These are phyloP conservation scores for Brassica balearica DNA, from an alignment of 441 rosid genomes.

Conservation along the genomic window DNA sequence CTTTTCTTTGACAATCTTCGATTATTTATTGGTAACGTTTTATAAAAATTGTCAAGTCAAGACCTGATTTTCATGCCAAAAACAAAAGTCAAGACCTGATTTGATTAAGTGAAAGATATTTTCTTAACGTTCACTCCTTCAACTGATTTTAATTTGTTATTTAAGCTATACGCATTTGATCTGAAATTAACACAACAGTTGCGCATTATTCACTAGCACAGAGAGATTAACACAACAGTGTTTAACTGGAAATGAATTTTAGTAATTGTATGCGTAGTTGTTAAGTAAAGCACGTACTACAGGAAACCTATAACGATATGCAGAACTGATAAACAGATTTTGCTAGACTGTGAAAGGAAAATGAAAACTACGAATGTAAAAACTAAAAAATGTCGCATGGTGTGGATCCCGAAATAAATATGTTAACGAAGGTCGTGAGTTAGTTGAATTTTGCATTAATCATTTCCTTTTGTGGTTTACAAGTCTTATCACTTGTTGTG, in stretches of 20 bases:
- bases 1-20: neutral
- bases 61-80: neutral
- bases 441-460: conserved; percentile 4
- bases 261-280: neutral
- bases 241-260: neutral
- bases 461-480: neutral
- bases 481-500: conserved; percentile 1
- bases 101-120: neutral
- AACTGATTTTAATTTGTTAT: neutral
- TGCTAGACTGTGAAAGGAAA: neutral
- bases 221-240: neutral
- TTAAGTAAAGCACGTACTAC: neutral
- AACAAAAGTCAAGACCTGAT: neutral
- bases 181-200: neutral
- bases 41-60: neutral
- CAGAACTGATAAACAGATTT: neutral
- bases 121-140: neutral
- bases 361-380: neutral
- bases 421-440: neutral
- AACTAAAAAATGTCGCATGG: too few relatives aligned
- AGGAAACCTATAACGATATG: neutral
- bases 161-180: neutral
- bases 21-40: neutral
- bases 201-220: neutral
- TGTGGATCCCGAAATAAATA: neutral